Evolutionary conservation across 2,329 filamentous ascomycete genomes (phyloP).

Genomic region (Ramichloridium luteum): DNA sequence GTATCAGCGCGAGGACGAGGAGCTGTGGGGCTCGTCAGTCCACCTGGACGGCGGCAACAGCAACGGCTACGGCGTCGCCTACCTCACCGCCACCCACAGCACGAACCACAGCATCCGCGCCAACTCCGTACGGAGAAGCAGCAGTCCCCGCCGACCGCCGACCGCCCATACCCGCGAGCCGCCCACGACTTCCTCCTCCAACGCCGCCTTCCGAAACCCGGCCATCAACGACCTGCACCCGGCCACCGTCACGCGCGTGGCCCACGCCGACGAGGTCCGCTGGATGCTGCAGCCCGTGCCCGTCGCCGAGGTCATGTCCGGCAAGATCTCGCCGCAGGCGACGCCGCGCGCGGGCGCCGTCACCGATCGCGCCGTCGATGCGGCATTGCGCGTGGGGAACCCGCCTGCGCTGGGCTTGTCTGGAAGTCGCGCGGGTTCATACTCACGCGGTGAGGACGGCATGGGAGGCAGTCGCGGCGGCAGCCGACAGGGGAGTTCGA

Average conservation of each 20-base stretch:
- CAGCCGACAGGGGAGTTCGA: no score
- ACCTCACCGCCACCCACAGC: conserved; percentile 5
- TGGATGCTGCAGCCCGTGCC: conserved; percentile 95
- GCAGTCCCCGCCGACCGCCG: conserved; percentile 27
- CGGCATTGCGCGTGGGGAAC: conserved; percentile 15
- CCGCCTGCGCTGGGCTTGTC: conserved; percentile 24
- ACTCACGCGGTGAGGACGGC: no score
- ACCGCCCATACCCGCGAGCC: conserved; percentile 12
- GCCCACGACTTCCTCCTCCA: conserved; percentile 18
- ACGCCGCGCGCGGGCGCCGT: conserved; percentile 23
- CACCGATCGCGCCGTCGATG: conserved; percentile 27
- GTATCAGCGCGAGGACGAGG: conserved; percentile 80
- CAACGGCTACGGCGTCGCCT: conserved; percentile 1
- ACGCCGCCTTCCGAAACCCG: conserved; percentile 28
- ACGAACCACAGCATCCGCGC: conserved; percentile 5
- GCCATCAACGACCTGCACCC: conserved; percentile 59
- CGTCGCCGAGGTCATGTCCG: conserved; percentile 81
- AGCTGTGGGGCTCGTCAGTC: conserved; percentile 55
- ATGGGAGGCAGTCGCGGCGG: no score
- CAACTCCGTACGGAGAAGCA: conserved; percentile 8
- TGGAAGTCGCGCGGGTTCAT: no score
- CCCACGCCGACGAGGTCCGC: conserved; percentile 47
- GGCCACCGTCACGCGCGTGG: conserved; percentile 31
- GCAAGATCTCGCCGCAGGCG: conserved; percentile 44
- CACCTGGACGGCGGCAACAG: conserved; percentile 10